Conservation (phyloP, 2,329 filamentous ascomycete genomes). For the Akanthomyces dipterigenus region DNA sequence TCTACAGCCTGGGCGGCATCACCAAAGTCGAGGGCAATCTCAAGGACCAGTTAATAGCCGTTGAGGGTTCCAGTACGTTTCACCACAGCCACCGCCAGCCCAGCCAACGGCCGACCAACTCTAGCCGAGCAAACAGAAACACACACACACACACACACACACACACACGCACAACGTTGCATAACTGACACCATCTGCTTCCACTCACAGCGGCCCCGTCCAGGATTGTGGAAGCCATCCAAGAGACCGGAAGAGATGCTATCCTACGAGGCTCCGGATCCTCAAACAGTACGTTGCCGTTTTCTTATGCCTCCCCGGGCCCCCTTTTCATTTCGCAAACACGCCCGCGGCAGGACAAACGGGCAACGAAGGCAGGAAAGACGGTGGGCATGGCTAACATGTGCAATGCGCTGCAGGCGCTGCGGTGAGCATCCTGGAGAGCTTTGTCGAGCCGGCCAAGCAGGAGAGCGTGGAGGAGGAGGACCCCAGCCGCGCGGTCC, state of each 20-base stretch:
- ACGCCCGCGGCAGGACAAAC: neutral
- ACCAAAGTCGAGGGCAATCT: constrained; percentile 76
- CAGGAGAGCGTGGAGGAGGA: constrained; percentile 26
- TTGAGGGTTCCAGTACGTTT: constrained; percentile 69
- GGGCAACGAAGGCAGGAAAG: neutral
- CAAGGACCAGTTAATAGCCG: constrained; percentile 72
- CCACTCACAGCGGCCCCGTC: constrained; percentile 64
- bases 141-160: neutral
- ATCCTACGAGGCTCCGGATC: constrained; percentile 85
- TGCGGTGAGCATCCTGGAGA: constrained; percentile 94
- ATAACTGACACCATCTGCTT: neutral
- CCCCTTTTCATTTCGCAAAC: neutral
- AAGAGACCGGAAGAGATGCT: constrained; percentile 84
- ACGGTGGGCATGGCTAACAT: neutral
- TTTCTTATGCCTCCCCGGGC: too few species aligned
- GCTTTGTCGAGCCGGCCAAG: constrained; percentile 56
- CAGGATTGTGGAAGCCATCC: constrained; percentile 80
- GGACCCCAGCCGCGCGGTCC: constrained; percentile 52
- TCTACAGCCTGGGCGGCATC: constrained; percentile 74
- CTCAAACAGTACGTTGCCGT: constrained; percentile 61
- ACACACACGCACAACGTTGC: too few species aligned
- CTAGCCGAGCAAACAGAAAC: too few species aligned
- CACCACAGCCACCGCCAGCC: too few species aligned
- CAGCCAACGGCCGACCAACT: too few species aligned
- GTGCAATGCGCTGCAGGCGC: constrained; percentile 45